Base-by-base conservation (phyloP, 495 filamentous ascomycete genomes). In the Penicillium goetzii region DNA sequence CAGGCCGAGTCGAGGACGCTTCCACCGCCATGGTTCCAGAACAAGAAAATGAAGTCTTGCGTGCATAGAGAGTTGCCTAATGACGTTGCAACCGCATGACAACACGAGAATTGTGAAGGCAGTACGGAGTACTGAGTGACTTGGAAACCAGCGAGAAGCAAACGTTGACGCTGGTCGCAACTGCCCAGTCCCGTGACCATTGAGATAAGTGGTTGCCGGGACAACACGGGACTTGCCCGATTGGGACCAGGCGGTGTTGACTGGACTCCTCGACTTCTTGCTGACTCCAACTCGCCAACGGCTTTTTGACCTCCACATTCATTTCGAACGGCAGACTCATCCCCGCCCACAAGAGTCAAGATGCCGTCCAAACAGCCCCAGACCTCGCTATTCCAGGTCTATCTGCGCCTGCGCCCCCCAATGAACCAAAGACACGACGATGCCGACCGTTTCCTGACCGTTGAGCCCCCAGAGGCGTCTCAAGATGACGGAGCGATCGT, bases 301-400 rank as follows among this genome's bases (percentile, higher is more conserved):
- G 56, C 32, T 54, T 50, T 65, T 57, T 58, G 51, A 60, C 58
- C 55, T 63, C 58, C 61, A 63, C 57, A 68, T 60, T 38, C 56
- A 49, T 67, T 60, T 30, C 52, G 57, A 45, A 45, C 30, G 36
- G 34, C 36, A 61, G 30, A 34, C n/a, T 61, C 56, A 19, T n/a
- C 28, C 19, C 14, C 23, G 47, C 33, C 30, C 47, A 32, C 25
- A 21, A 32, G 21, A 26, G 56, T 43, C 68, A 69, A 49, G 15
- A 73, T 73, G 62, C 58, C 78, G 21, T 62, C 73, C 47, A 84
- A 81, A 73, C 67, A 77, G 28, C 69, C 81, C 50, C 82, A 84
- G 60, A 76, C 82, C 11, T 85, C 88, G 40, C 84, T 97, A 25
- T 99, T 99, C 73, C 86, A 98, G 73, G 96, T 99, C 51, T 98